Base-by-base conservation (phyloP, 2,329 filamentous ascomycete genomes). In the Colletotrichum caudatum region DNA sequence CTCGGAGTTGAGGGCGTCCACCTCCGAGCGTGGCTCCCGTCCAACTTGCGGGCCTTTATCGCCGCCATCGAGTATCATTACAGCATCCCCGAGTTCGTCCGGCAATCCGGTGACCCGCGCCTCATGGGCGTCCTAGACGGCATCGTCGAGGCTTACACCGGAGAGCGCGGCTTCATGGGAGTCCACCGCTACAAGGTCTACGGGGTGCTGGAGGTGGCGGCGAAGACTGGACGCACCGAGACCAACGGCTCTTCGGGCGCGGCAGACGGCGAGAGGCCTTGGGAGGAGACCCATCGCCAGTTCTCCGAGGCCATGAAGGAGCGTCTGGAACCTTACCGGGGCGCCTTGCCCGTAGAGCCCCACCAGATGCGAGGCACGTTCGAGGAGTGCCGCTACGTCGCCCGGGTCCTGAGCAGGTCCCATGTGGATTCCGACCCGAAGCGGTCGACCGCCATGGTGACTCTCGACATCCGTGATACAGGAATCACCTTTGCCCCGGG, bases 111-210 rank as follows among this genome's bases (percentile, higher is more conserved):
- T 0, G 86, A 88, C 64, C 80, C 83, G 0, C 79, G 85, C 3
- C 78, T 88, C 0, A 85, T 86, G 75, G 86, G 86, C 3, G 85
- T 88, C 2, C 74, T 88, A 0, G 86, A 88, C 67, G 86, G 86
- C 0, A 87, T 88, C 1, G 82, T 88, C 0, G 86, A 88, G 74
- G 85, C 86, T 0, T 89, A 88, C 71, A 84, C 85, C 0, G 87
- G 86, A 0, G 86, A 88, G 73, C 81, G 86, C 23, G 86, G 86
- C 1, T 89, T 88, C 74, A 87, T 88, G 86, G 86, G 86, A 1
- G 84, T 83, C 0, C 86, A 88, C 74, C 79, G 86, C 20, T 88
- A 88, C 77, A 88, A 88, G 74, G 86, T 88, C 5, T 88, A 87
- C 67, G 86, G 86, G 0, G 85, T 88, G 29, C 82, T 88, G 0